Percentiles rank a stretch among this genome's conserved stretches.
phyloP scores from a whole-genome alignment of 1,284 basidiomycete genomes.

The Cryptococcus hybrid region DNA sequence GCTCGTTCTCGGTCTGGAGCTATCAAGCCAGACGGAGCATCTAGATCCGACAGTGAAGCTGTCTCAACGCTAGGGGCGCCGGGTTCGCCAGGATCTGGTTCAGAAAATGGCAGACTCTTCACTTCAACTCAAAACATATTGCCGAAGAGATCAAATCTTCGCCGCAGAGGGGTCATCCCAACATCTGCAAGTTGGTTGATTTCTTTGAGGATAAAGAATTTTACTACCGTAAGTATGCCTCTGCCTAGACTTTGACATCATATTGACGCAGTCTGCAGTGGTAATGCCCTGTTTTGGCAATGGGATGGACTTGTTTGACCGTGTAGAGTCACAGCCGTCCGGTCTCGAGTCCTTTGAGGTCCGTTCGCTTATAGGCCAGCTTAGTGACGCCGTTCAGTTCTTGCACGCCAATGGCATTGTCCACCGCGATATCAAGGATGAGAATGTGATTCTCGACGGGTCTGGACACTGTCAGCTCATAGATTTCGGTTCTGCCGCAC shows the following conservation, averaged over 20 bases:
- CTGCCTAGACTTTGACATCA: not conserved
- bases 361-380: conserved; percentile 86
- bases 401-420: conserved; percentile 91
- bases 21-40: not conserved
- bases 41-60: not conserved
- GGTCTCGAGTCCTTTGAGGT: conserved; percentile 76
- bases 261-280: conserved; percentile 17
- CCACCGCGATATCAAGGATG: conserved; percentile 98
- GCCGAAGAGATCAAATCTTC: conserved; percentile 36
- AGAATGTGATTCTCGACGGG: conserved; percentile 72
- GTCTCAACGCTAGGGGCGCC: not conserved
- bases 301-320: conserved; percentile 83
- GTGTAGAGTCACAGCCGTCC: conserved; percentile 84
- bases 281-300: conserved; percentile 56
- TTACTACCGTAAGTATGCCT: conserved; percentile 69
- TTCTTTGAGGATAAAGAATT: conserved; percentile 98
- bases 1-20: conserved; percentile 15
- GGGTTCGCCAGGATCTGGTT: conserved; percentile 21
- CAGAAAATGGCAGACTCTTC: conserved; percentile 1
- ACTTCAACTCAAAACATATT: conserved; percentile 33
- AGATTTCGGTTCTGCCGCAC: conserved; percentile 73
- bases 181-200: conserved; percentile 83
- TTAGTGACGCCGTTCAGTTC: conserved; percentile 88
- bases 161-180: conserved; percentile 46
- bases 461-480: conserved; percentile 77